phyloP scores from a whole-genome alignment of 2,329 filamentous ascomycete genomes.

The Ophiocordyceps camponoti-leonardi region DNA sequence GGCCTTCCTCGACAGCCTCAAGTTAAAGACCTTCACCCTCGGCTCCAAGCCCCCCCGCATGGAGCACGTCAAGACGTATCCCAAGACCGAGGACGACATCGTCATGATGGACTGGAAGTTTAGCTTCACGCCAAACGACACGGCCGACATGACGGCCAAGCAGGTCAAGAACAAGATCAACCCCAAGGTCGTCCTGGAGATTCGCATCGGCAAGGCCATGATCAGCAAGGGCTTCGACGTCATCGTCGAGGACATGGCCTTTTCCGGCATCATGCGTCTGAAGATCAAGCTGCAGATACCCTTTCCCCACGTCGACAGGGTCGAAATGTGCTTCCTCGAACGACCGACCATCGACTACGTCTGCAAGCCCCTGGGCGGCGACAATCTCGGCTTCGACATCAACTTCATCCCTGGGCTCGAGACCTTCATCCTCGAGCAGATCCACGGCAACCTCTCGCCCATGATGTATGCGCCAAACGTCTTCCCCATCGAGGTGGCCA shows the following conservation, averaged over 20 bases:
- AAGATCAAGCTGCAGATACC: conserved; percentile 95
- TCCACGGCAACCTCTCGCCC: conserved; percentile 79
- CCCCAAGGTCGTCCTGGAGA: conserved; percentile 88
- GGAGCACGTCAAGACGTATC: conserved; percentile 97
- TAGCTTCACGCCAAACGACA: conserved; percentile 95
- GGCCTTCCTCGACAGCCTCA: conserved; percentile 80
- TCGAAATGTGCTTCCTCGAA: conserved; percentile 90
- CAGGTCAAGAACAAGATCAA: conserved; percentile 95
- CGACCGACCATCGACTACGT: conserved; percentile 87
- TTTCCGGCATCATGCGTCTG: conserved; percentile 86
- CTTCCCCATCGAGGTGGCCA: conserved; percentile 95
- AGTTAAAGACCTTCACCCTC: conserved; percentile 83
- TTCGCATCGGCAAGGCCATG: conserved; percentile 87
- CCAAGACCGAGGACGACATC: conserved; percentile 84
- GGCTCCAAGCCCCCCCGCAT: conserved; percentile 89
- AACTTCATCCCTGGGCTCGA: conserved; percentile 96
- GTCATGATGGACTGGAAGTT: conserved; percentile 99
- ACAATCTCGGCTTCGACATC: conserved; percentile 93
- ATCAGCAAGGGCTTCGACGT: conserved; percentile 94
- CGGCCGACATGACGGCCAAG: conserved; percentile 71
- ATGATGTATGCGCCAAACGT: conserved; percentile 99
- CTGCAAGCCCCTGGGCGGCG: conserved; percentile 91
- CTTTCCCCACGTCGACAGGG: conserved; percentile 85
- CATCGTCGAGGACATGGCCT: conserved; percentile 96
- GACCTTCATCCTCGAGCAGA: conserved; percentile 85